These are phyloP conservation scores for Ustilago esculenta DNA, from an alignment of 1,284 basidiomycete genomes.

Conservation along the genomic window DNA sequence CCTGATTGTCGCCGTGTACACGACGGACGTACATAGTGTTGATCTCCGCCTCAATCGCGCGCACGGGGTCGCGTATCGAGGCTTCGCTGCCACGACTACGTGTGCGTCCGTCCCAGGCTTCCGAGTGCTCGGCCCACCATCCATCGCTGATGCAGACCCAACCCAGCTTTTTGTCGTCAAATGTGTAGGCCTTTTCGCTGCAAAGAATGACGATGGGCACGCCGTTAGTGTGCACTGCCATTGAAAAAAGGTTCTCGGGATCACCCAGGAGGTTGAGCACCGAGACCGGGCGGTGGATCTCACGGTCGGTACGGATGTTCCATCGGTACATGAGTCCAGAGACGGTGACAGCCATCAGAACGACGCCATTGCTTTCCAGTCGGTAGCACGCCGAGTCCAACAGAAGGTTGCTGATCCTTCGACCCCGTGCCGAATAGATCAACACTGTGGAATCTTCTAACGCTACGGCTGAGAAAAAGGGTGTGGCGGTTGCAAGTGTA, in stretches of 20 bases:
- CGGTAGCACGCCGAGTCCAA: constrained; percentile 50
- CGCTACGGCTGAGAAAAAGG: constrained; percentile 75
- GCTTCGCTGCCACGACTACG: constrained; percentile 48
- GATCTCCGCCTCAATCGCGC: constrained; percentile 57
- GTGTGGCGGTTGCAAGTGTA: constrained; percentile 75
- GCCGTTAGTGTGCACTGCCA: constrained; percentile 58
- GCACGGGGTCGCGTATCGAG: constrained; percentile 51
- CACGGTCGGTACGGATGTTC: constrained; percentile 47
- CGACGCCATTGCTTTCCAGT: constrained; percentile 46
- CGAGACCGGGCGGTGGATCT: constrained; percentile 49
- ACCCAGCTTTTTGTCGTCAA: constrained; percentile 52
- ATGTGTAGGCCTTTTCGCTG: constrained; percentile 55
- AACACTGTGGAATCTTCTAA: constrained; percentile 53
- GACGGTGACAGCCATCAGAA: constrained; percentile 53
- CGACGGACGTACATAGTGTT: constrained; percentile 52
- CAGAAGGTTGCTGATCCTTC: constrained; percentile 43
- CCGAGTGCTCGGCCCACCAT: constrained; percentile 56
- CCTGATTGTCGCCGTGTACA: constrained; percentile 32
- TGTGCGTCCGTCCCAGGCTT: constrained; percentile 56
- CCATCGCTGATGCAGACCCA: constrained; percentile 57
- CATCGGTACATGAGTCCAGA: constrained; percentile 56
- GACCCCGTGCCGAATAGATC: constrained; percentile 57
- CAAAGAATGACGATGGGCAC: constrained; percentile 68
- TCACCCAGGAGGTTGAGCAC: constrained; percentile 49
- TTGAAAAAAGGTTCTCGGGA: constrained; percentile 44